These are phyloP conservation scores for Nymphaea colorata DNA, from an alignment of 164 flowering plant species.

Conservation along the genomic window DNA sequence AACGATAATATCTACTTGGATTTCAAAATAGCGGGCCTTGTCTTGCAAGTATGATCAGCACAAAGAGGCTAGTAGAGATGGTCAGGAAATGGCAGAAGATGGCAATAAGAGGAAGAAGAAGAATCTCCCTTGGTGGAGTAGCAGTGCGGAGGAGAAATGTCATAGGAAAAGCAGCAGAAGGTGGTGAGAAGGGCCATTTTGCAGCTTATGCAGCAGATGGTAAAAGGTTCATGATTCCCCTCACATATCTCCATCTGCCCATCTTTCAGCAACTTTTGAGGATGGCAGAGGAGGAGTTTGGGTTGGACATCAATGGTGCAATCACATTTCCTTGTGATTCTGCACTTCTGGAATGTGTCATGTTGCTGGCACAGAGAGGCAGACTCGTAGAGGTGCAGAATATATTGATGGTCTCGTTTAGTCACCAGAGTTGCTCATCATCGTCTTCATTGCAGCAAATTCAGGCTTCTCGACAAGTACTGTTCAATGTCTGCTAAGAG, in stretches of 20 bases:
- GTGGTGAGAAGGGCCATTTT: conserved; percentile 11
- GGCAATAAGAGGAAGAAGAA: background rate
- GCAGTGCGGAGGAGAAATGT: too few relatives aligned
- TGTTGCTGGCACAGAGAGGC: conserved; percentile 6
- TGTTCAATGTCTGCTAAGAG: too few relatives aligned
- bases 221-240: conserved; percentile 13
- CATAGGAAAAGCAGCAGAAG: too few relatives aligned
- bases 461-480: too few relatives aligned
- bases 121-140: background rate
- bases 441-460: background rate
- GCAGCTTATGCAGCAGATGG: conserved; percentile 8
- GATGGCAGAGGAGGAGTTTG: conserved; percentile 22
- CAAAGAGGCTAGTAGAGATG: conserved; percentile 6
- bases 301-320: conserved; percentile 12
- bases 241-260: conserved; percentile 9
- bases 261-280: conserved; percentile 18
- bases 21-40: background rate
- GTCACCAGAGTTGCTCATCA: background rate
- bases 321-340: conserved; percentile 17
- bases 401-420: background rate
- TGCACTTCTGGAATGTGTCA: conserved; percentile 10
- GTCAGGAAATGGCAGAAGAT: conserved; percentile 9
- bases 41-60: conserved; percentile 4
- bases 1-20: background rate
- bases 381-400: conserved; percentile 8